A percentile compares a stretch with the other conserved stretches of the same genome.
Conservation (phyloP, 1,284 basidiomycete species). For the Tetrapyrgos nigripes region DNA sequence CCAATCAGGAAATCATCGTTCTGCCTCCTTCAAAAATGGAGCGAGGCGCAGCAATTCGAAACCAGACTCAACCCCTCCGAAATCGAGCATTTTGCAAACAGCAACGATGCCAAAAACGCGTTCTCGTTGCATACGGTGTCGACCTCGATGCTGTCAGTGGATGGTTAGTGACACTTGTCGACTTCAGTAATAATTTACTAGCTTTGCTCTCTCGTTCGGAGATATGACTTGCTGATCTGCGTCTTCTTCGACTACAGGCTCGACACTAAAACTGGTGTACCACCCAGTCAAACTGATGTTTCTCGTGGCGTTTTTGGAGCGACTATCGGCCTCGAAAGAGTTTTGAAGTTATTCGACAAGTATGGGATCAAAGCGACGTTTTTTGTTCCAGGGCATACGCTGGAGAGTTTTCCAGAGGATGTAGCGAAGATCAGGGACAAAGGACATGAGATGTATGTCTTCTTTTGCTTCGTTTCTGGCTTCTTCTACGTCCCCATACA, state of each 20-base stretch:
- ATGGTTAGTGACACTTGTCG: background rate
- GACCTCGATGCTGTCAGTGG: background rate
- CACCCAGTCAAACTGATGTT: background rate
- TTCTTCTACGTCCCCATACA: no score
- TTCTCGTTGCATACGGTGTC: constrained; percentile 2
- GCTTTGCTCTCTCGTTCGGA: background rate
- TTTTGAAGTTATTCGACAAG: background rate
- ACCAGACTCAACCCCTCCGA: no score
- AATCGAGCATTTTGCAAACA: no score
- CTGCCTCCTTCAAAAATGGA: no score
- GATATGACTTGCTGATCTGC: background rate
- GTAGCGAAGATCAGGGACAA: background rate
- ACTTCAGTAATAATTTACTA: background rate
- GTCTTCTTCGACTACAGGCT: background rate
- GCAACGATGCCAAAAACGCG: background rate
- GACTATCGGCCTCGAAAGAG: background rate
- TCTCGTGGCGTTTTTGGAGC: background rate
- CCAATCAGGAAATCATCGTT: no score
- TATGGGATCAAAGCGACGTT: background rate
- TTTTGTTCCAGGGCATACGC: background rate
- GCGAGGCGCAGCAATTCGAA: no score
- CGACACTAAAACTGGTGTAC: background rate
- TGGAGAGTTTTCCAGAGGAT: background rate
- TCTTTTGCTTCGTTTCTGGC: no score
- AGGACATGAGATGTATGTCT: constrained; percentile 3